These are phyloP conservation scores for Cladophialophora bantiana DNA, from an alignment of 2,329 filamentous ascomycete species.

Conservation along the genomic window DNA sequence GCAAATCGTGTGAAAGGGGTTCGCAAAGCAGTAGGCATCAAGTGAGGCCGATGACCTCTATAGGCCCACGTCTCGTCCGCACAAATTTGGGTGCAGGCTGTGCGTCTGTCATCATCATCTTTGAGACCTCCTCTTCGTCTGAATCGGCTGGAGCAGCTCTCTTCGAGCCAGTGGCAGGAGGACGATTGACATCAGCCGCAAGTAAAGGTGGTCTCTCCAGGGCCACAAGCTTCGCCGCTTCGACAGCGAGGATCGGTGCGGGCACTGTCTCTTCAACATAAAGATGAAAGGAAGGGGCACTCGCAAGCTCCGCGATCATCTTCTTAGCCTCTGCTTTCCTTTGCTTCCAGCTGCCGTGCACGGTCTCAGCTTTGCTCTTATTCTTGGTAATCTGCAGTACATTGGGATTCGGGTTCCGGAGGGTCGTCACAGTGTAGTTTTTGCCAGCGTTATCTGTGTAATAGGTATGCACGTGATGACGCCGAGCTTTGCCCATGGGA, in stretches of 20 bases:
- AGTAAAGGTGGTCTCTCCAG: not conserved
- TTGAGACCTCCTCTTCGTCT: not conserved
- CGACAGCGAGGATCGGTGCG: not conserved
- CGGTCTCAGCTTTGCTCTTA: not conserved
- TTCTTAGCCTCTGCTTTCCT: not conserved
- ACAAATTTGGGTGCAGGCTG: not conserved
- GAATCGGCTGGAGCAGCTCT: not conserved
- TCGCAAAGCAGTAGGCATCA: not conserved
- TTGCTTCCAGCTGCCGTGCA: slow-evolving; percentile 8
- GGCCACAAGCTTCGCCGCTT: not conserved
- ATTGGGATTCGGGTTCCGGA: slow-evolving; percentile 14
- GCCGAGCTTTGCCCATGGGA: slow-evolving; percentile 8
- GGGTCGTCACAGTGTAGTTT: slow-evolving; percentile 16
- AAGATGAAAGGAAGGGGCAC: not conserved
- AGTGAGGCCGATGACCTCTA: slow-evolving; percentile 20
- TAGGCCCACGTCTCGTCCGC: not conserved
- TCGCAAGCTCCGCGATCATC: not conserved
- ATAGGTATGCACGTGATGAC: slow-evolving; percentile 6
- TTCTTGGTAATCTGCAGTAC: slow-evolving; percentile 25
- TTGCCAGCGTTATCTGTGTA: not conserved
- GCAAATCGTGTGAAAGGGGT: too few relatives aligned
- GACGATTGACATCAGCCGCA: not conserved
- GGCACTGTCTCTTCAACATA: not conserved
- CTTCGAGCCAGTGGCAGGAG: not conserved
- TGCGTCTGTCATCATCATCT: slow-evolving; percentile 3